Evolutionary conservation across 805 yeast genomes (phyloP).

Genomic region (Candida manassasensis): DNA sequence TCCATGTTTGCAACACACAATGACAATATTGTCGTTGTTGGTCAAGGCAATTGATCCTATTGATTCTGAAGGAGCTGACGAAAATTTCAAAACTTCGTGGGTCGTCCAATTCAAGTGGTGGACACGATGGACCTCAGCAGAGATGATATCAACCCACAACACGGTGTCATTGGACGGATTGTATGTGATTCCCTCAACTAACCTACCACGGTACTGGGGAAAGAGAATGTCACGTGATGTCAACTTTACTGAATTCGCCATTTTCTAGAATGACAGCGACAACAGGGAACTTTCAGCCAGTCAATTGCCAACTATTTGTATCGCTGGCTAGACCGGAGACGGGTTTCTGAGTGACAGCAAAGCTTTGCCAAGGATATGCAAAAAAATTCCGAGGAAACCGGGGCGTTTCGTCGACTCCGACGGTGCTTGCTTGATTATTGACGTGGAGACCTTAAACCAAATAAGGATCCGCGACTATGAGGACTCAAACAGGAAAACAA

Average conservation of each 20-base stretch:
- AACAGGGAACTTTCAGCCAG: no score
- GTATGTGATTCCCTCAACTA: slow-evolving; percentile 67
- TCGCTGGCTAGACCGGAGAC: no score
- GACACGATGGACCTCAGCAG: slow-evolving; percentile 36
- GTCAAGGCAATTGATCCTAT: slow-evolving; percentile 76
- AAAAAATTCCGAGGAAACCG: no score
- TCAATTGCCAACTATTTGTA: no score
- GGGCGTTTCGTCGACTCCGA: no score
- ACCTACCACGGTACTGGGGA: slow-evolving; percentile 38
- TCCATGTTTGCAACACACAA: slow-evolving; percentile 65
- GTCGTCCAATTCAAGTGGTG: slow-evolving; percentile 12
- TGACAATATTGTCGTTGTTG: slow-evolving; percentile 44
- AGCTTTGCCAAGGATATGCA: no score
- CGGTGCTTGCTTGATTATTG: no score
- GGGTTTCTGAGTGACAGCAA: no score
- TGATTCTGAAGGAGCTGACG: slow-evolving; percentile 29
- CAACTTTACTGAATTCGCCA: slow-evolving; percentile 7
- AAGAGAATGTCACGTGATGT: slow-evolving; percentile 13
- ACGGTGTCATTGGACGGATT: slow-evolving; percentile 50
- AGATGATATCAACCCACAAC: slow-evolving; percentile 42
- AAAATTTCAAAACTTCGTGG: slow-evolving; percentile 38
- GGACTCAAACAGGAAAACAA: no score
- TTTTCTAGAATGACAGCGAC: neutral
- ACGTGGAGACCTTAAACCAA: no score
- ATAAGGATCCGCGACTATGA: no score